These are phyloP conservation scores for Wickerhamomyces rabaulensis DNA, from an alignment of 805 yeast species.

Conservation along the genomic window DNA sequence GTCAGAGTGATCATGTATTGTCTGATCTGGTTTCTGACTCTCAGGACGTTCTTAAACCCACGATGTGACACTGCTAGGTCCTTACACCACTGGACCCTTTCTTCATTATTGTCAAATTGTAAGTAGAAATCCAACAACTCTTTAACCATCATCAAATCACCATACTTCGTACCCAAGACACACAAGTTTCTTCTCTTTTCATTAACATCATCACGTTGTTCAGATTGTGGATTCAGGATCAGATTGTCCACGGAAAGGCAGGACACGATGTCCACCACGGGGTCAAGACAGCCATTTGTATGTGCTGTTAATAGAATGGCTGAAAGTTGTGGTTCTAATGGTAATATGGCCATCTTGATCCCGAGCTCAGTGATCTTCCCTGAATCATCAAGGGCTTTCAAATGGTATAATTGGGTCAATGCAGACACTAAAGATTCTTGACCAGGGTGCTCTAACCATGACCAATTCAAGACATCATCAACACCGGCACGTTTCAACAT, in stretches of 20 bases:
- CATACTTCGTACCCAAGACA: conserved; percentile 64
- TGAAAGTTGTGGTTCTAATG: conserved; percentile 88
- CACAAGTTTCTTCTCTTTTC: conserved; percentile 66
- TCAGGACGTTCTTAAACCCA: conserved; percentile 72
- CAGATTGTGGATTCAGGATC: conserved; percentile 72
- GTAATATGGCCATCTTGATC: conserved; percentile 80
- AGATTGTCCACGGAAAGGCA: conserved; percentile 92
- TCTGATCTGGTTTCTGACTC: conserved; percentile 69
- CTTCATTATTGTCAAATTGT: conserved; percentile 41
- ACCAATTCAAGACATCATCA: conserved; percentile 78
- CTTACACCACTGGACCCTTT: conserved; percentile 77
- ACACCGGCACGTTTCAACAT: conserved; percentile 81
- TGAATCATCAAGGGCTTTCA: conserved; percentile 70
- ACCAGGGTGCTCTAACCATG: conserved; percentile 92
- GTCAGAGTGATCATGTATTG: conserved; percentile 56
- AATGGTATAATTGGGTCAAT: conserved; percentile 66
- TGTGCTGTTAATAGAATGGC: conserved; percentile 75
- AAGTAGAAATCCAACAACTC: conserved; percentile 62
- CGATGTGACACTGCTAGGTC: conserved; percentile 70
- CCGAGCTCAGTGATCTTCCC: conserved; percentile 82
- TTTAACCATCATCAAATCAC: conserved; percentile 79
- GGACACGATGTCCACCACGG: conserved; percentile 84
- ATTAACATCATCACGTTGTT: conserved; percentile 78
- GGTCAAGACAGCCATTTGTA: conserved; percentile 43
- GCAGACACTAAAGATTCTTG: conserved; percentile 71